Percentiles rank a stretch among this genome's conserved stretches.
Conservation (phyloP, 2,329 filamentous ascomycete species). For the Pseudogymnoascus destructans region DNA sequence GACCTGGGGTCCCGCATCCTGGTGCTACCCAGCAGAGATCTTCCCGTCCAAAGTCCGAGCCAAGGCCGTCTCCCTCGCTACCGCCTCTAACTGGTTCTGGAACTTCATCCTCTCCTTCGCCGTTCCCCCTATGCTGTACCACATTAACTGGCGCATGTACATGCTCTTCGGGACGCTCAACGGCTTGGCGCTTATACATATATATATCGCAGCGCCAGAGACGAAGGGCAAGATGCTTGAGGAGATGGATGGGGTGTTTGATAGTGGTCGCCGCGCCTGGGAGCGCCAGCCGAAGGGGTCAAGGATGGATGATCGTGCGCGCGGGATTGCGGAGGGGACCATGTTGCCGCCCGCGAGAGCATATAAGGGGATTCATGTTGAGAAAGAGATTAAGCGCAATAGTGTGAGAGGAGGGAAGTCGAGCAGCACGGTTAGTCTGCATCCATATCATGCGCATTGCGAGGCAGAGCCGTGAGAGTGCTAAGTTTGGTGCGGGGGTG, state of each 20-base stretch:
- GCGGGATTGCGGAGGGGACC: slow-evolving; percentile 36
- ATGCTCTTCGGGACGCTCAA: slow-evolving; percentile 67
- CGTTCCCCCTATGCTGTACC: slow-evolving; percentile 37
- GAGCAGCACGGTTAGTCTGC: not conserved
- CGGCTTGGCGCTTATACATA: slow-evolving; percentile 52
- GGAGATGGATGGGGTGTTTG: slow-evolving; percentile 64
- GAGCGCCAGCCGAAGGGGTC: slow-evolving; percentile 32
- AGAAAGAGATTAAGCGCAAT: not conserved
- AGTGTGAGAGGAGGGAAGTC: not conserved
- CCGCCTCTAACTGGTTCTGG: slow-evolving; percentile 61
- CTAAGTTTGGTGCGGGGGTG: not conserved
- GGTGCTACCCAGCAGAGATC: slow-evolving; percentile 53
- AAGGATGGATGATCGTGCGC: slow-evolving; percentile 34
- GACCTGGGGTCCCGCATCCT: slow-evolving; percentile 38
- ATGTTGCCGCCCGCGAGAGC: slow-evolving; percentile 15
- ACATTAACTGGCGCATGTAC: slow-evolving; percentile 53
- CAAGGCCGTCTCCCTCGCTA: slow-evolving; percentile 61
- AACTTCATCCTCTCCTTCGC: slow-evolving; percentile 52
- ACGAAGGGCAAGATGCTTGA: slow-evolving; percentile 64
- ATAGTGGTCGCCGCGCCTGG: slow-evolving; percentile 46
- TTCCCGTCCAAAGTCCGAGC: slow-evolving; percentile 57
- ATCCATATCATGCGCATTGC: not conserved
- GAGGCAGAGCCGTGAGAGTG: not conserved
- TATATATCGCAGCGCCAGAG: slow-evolving; percentile 52
- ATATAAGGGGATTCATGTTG: not conserved